A percentile compares a stretch with the other conserved stretches of the same genome.
phyloP scores from a whole-genome alignment of 202 grass and related monocot genomes.

The Cymbopogon flexuosus region DNA sequence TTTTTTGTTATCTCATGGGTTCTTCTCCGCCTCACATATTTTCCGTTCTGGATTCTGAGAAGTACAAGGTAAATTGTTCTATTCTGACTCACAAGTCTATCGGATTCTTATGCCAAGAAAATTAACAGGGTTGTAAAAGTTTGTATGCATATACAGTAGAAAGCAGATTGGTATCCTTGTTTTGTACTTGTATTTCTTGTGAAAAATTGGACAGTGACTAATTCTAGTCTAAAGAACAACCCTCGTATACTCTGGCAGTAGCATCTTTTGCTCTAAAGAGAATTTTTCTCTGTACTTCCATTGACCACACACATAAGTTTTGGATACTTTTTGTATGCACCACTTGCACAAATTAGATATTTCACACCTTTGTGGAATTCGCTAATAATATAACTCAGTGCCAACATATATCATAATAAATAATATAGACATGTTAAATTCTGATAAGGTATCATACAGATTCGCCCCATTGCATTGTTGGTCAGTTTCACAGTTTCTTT shows the following conservation, averaged over 20 bases:
- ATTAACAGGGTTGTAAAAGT: neutral
- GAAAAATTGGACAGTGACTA: neutral
- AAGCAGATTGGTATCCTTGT: neutral
- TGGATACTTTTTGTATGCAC: neutral
- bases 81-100: neutral
- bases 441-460: neutral
- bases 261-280: neutral
- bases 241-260: neutral
- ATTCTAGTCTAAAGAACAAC: neutral
- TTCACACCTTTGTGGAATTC: neutral
- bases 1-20: conserved; percentile 88
- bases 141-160: neutral
- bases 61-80: conserved; percentile 75
- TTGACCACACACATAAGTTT: neutral
- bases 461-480: neutral
- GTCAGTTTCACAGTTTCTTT: neutral
- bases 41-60: conserved; percentile 90
- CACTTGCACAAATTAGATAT: neutral
- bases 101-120: neutral
- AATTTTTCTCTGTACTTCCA: neutral
- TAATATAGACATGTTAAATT: neutral
- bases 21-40: conserved; percentile 77
- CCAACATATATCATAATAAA: conserved; percentile 2
- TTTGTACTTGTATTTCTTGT: neutral
- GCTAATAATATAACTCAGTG: neutral